phyloP scores from a whole-genome alignment of 2,329 filamentous ascomycete species.

The Cylindrodendrum hubeiense region DNA sequence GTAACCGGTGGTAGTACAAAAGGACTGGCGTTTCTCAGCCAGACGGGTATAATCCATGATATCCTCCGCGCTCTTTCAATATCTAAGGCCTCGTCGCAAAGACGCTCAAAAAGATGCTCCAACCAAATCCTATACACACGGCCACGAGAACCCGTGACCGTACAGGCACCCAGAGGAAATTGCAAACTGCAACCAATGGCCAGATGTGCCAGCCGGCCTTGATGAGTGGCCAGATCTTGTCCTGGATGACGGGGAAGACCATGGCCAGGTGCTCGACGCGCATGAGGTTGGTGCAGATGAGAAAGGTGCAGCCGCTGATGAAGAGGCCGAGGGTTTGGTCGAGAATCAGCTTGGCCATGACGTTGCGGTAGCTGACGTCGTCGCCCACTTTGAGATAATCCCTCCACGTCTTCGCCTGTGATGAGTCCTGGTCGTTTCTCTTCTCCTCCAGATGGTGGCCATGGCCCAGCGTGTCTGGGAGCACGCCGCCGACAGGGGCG shows the following conservation, averaged over 20 bases:
- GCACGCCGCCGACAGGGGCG: slow-evolving; percentile 33
- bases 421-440: slow-evolving; percentile 38
- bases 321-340: slow-evolving; percentile 52
- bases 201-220: slow-evolving; percentile 53
- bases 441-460: slow-evolving; percentile 36
- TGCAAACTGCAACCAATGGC: slow-evolving; percentile 51
- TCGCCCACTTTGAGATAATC: slow-evolving; percentile 37
- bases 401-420: slow-evolving; percentile 7
- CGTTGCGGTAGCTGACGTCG: slow-evolving; percentile 51
- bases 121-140: slow-evolving; percentile 51
- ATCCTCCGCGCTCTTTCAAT: not conserved
- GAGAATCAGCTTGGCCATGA: slow-evolving; percentile 50
- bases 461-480: slow-evolving; percentile 36
- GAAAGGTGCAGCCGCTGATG: slow-evolving; percentile 50
- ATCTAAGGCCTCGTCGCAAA: slow-evolving; percentile 44
- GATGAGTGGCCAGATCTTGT: slow-evolving; percentile 47
- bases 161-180: slow-evolving; percentile 53
- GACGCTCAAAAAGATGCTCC: slow-evolving; percentile 53
- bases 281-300: slow-evolving; percentile 51
- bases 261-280: slow-evolving; percentile 43
- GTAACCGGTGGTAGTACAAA: not conserved
- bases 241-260: slow-evolving; percentile 44
- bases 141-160: slow-evolving; percentile 51
- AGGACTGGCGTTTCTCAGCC: not conserved
- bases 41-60: not conserved